Conservation (phyloP, 495 filamentous ascomycete genomes). For the Cetradonia linearis region DNA sequence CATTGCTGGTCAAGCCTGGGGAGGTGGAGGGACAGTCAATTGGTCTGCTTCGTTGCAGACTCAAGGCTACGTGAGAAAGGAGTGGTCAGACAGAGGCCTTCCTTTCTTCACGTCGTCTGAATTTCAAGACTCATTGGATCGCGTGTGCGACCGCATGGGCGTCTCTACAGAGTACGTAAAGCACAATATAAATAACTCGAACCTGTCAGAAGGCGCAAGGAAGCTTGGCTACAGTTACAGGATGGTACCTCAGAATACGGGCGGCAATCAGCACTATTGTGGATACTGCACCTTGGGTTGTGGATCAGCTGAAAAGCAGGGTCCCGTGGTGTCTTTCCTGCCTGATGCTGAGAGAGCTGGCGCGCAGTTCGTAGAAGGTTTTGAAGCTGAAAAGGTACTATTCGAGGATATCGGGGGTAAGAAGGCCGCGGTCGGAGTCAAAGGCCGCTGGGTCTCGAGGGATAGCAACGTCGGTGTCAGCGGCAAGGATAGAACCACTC, state of each 20-base stretch:
- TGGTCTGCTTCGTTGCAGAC: slow-evolving; percentile 80
- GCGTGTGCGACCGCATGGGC: slow-evolving; percentile 65
- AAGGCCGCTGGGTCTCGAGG: slow-evolving; percentile 63
- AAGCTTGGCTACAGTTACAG: slow-evolving; percentile 65
- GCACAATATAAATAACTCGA: slow-evolving; percentile 60
- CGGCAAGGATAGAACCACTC: slow-evolving; percentile 37
- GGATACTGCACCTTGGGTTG: slow-evolving; percentile 77
- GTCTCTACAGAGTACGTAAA: slow-evolving; percentile 54
- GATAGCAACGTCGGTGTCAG: slow-evolving; percentile 49
- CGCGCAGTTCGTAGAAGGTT: slow-evolving; percentile 71
- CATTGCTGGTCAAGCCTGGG: slow-evolving; percentile 66
- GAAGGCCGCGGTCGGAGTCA: slow-evolving; percentile 54
- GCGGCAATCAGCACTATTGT: slow-evolving; percentile 58
- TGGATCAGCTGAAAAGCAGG: slow-evolving; percentile 60
- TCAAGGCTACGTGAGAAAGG: slow-evolving; percentile 66
- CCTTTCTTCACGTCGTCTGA: slow-evolving; percentile 65
- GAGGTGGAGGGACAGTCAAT: slow-evolving; percentile 80
- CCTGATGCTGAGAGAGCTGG: slow-evolving; percentile 66
- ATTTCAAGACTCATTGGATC: slow-evolving; percentile 68
- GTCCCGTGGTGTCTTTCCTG: slow-evolving; percentile 65
- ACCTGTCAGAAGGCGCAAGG: slow-evolving; percentile 63
- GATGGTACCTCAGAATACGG: slow-evolving; percentile 70
- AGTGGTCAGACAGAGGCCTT: slow-evolving; percentile 70
- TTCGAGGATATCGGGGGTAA: slow-evolving; percentile 49
- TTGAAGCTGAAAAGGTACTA: slow-evolving; percentile 53